Percentiles rank a stretch among this genome's conserved stretches.
Evolutionary conservation across 148 eudicot species (phyloP).

Genomic region (Nepenthes gracilis): DNA sequence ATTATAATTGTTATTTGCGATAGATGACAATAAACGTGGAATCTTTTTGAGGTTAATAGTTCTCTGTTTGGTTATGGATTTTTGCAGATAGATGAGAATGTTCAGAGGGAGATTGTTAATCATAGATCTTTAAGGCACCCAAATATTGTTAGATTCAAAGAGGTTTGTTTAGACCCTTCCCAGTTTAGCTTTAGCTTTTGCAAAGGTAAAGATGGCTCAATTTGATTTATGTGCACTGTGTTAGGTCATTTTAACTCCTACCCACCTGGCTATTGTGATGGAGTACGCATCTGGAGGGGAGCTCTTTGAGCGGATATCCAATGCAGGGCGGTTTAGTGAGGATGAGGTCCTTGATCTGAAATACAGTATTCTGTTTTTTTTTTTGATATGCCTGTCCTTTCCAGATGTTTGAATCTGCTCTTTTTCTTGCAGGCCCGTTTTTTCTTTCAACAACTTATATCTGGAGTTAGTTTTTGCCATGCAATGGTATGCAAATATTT

Average conservation of each 20-base stretch:
- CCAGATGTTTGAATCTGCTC: not conserved
- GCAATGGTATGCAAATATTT: constrained; percentile 25
- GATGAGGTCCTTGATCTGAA: constrained; percentile 23
- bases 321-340: constrained; percentile 39
- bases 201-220: constrained; percentile 1
- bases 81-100: constrained; percentile 38
- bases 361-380: not conserved
- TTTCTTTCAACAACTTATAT: constrained; percentile 41
- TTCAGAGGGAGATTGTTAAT: constrained; percentile 40
- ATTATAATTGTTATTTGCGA: no score
- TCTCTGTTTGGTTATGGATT: not conserved
- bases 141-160: constrained; percentile 39
- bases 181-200: constrained; percentile 1
- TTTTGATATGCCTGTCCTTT: not conserved
- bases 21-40: no score
- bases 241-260: constrained; percentile 39
- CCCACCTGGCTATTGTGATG: constrained; percentile 48
- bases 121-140: constrained; percentile 40
- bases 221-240: constrained; percentile 3
- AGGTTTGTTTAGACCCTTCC: constrained; percentile 17
- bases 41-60: no score
- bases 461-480: constrained; percentile 42
- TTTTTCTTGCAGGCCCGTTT: constrained; percentile 30
- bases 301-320: constrained; percentile 37
- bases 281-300: constrained; percentile 49